phyloP scores from a whole-genome alignment of 495 filamentous ascomycete genomes.

The Talaromyces proteolyticus region DNA sequence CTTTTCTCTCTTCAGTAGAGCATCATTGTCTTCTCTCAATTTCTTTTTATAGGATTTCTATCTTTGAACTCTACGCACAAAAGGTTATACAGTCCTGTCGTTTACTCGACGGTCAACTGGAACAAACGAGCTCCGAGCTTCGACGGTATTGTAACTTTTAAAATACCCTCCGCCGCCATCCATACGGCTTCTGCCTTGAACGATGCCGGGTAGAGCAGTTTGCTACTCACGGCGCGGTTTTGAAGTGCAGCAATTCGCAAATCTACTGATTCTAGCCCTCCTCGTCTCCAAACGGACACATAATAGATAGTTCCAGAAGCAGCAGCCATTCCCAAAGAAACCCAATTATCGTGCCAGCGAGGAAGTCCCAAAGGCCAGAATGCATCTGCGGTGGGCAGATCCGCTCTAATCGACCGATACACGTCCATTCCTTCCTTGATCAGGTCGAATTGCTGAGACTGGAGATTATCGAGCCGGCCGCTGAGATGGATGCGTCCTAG shows the following conservation, averaged over 20 bases:
- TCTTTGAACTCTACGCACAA: no score
- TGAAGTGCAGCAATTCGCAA: not conserved
- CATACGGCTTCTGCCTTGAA: not conserved
- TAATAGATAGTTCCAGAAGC: no score
- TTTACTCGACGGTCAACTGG: not conserved
- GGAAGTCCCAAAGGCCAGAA: no score
- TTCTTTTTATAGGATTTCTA: no score
- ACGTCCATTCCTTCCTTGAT: constrained; percentile 11
- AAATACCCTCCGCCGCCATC: not conserved
- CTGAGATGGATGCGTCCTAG: constrained; percentile 19
- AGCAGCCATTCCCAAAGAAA: no score
- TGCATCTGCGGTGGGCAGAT: no score
- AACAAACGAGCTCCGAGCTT: not conserved
- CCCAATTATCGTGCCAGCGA: no score
- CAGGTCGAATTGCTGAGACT: constrained; percentile 9
- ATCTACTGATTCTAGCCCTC: not conserved
- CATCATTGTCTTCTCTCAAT: no score
- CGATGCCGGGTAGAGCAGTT: not conserved
- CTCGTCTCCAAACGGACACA: not conserved
- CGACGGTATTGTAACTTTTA: not conserved
- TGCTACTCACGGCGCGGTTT: not conserved
- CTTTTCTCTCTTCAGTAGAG: no score
- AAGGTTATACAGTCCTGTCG: no score
- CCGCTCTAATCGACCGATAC: no score
- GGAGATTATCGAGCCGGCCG: constrained; percentile 12